Base-by-base conservation (phyloP, 1,139 yeast species). In the Kodamaea sp. region DNA sequence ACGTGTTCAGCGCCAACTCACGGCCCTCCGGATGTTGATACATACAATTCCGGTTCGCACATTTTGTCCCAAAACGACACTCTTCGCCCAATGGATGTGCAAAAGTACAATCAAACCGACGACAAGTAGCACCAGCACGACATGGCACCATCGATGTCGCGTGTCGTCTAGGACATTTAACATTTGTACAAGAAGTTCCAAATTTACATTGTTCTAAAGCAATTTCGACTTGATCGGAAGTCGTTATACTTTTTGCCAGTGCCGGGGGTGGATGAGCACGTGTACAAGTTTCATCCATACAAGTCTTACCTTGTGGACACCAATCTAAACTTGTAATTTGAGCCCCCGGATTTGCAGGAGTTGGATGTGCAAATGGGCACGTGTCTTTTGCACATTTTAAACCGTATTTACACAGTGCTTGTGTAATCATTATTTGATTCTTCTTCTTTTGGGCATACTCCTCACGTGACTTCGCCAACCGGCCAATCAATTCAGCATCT, bases 321-420 rank as follows among this genome's bases (percentile, higher is more conserved):
- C 95, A 86, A 48, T 80, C 82, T 41, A 79, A 66, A 15, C 75
- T 73, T 22, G 75, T 67, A 29, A 88, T 87, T 50, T 80, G 79
- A 22, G 89, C 88, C 43, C 75, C 78, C 43, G 75, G 78, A 59
- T 84, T 86, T 10, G 88, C 85, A 1, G 95, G 94, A 1, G 96
- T 86, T 35, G 96, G 96, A 56, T 88, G 96, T 24, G 90, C 96
- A 66, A 82, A 87, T 23, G 89, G 88, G 66, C 96, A 88, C 46
- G 76, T 63, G 44, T 81, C 88, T 54, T 84, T 85, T 25, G 84
- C 70, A 62, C 96, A 88, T 38, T 79, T 64, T 26, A 74, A 69
- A 29, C 92, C 94, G 60, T 76, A 88, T 58, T 84, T 84, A 67
- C 96, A 88, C 31, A 82, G 55, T 5, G 78, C 75, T 46, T 55